Base-by-base conservation (phyloP, 2,329 filamentous ascomycete genomes). In the Trichoderma atroviride region DNA sequence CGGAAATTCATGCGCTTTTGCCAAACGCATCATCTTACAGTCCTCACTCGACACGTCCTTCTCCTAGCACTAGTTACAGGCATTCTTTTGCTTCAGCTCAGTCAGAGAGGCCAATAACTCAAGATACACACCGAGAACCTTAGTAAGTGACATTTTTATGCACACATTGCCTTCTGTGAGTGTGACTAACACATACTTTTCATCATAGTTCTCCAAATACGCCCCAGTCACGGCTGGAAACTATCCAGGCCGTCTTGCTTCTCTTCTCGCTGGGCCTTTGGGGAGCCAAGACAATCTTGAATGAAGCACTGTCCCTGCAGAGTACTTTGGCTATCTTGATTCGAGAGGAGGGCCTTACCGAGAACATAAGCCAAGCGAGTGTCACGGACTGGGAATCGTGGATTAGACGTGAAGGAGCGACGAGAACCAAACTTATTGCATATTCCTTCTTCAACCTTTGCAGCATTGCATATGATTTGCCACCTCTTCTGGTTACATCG, bases 391-490 rank as follows among this genome's bases (percentile, higher is more conserved):
- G 88, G 88, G 86, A 88, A 64, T 81, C 85, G 0, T 89, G 87
- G 87, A 82, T 89, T 40, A 83, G 84, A 24, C 80, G 87, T 16
- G 88, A 90, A 75, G 83, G 83, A 1, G 83, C 82, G 19, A 86
- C 85, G 19, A 82, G 88, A 14, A 89, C 87, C 0, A 89, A 89
- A 70, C 82, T 89, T 0, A 83, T 89, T 35, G 84, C 86, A 0
- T 89, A 87, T 74, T 88, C 86, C 73, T 88, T 89, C 75, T 89
- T 89, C 74, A 89, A 89, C 71, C 78, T 89, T 2, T 88, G 86
- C 76, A 89, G 86, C 72, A 86, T 88, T 65, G 85, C 86, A 0
- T 89, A 89, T 74, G 87, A 89, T 72, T 87, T 86, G 75, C 86
- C 86, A 0, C 87, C 86, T 13, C 73, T 86, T 19, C 76, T 89